phyloP scores from a whole-genome alignment of 1,284 basidiomycete genomes.

The Cerioporus squamosus region DNA sequence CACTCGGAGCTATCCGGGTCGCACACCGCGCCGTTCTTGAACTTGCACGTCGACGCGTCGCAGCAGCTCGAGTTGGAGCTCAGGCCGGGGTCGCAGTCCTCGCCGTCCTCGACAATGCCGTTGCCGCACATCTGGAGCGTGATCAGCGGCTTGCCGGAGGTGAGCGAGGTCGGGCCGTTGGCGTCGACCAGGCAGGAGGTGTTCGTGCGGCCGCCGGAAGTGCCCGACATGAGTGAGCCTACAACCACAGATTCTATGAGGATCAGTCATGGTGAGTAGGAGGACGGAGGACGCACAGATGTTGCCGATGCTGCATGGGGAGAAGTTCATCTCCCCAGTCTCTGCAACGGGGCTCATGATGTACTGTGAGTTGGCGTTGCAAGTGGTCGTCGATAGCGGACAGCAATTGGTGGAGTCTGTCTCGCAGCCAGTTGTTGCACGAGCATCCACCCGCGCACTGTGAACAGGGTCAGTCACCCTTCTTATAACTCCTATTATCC shows the following conservation, averaged over 20 bases:
- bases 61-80: slow-evolving; percentile 74
- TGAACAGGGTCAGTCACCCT: slow-evolving; percentile 2
- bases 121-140: slow-evolving; percentile 80
- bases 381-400: slow-evolving; percentile 63
- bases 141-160: slow-evolving; percentile 51
- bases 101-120: slow-evolving; percentile 76
- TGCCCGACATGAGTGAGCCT: slow-evolving; percentile 66
- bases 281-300: slow-evolving; percentile 61
- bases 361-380: slow-evolving; percentile 70
- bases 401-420: slow-evolving; percentile 59
- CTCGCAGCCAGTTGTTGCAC: slow-evolving; percentile 35
- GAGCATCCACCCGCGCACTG: slow-evolving; percentile 77
- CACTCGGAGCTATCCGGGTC: slow-evolving; percentile 82
- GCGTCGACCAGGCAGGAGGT: slow-evolving; percentile 70
- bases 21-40: slow-evolving; percentile 74
- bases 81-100: slow-evolving; percentile 88
- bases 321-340: slow-evolving; percentile 70
- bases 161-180: slow-evolving; percentile 43
- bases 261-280: not conserved
- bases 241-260: not conserved
- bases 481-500: not conserved
- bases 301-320: slow-evolving; percentile 84
- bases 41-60: slow-evolving; percentile 80
- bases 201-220: slow-evolving; percentile 46
- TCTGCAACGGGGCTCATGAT: slow-evolving; percentile 86